These are phyloP conservation scores for Somion occarium DNA, from an alignment of 1,284 basidiomycete species.

Conservation along the genomic window DNA sequence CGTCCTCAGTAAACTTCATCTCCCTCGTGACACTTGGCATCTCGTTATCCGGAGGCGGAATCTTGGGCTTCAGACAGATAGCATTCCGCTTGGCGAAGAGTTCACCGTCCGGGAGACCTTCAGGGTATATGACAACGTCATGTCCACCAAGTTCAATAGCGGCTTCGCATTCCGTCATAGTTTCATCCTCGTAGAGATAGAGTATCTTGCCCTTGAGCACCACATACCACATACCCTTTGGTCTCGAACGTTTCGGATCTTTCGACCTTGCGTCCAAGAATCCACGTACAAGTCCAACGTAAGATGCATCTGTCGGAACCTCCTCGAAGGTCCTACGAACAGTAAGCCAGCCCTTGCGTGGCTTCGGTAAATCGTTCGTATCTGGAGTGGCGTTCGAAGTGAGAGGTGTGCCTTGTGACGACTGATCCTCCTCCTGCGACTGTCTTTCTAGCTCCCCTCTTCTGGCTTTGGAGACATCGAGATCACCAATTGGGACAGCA, in stretches of 20 bases:
- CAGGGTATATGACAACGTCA: constrained; percentile 70
- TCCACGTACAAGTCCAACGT: constrained; percentile 66
- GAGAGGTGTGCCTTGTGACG: constrained; percentile 26
- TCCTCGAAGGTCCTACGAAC: constrained; percentile 80
- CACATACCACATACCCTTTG: constrained; percentile 87
- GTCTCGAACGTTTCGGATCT: constrained; percentile 71
- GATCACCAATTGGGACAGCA: constrained; percentile 67
- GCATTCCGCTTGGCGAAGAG: constrained; percentile 86
- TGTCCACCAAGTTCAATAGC: constrained; percentile 78
- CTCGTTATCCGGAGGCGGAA: constrained; percentile 24
- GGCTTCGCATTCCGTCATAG: constrained; percentile 81
- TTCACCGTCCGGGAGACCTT: constrained; percentile 75
- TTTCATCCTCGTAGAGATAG: constrained; percentile 89
- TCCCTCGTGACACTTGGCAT: constrained; percentile 52
- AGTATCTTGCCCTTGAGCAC: constrained; percentile 85
- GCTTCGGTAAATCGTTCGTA: constrained; percentile 54
- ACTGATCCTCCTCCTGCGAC: constrained; percentile 20
- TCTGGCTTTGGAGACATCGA: constrained; percentile 25
- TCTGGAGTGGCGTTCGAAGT: constrained; percentile 28
- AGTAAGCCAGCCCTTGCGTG: constrained; percentile 81
- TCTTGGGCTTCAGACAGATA: constrained; percentile 68
- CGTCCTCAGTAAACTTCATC: constrained; percentile 40
- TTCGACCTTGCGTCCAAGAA: constrained; percentile 72
- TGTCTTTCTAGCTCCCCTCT: constrained; percentile 22
- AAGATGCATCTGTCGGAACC: constrained; percentile 51